phyloP scores from a whole-genome alignment of 1,284 basidiomycete species.

The Trametes sp. region DNA sequence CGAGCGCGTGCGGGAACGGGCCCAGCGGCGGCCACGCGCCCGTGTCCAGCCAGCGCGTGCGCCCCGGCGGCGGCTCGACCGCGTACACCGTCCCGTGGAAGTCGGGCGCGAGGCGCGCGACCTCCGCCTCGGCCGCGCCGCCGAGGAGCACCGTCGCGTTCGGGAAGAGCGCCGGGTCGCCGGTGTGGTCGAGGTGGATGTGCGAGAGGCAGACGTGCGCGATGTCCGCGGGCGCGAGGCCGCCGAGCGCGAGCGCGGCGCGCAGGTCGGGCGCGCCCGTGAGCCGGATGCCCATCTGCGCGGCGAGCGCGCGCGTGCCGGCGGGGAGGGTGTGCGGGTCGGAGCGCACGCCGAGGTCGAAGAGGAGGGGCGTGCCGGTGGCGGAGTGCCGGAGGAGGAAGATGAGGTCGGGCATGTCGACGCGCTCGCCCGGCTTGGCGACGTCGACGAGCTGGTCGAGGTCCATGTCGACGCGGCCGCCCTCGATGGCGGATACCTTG shows the following conservation, averaged over 20 bases:
- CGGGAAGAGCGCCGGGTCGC: conserved; percentile 53
- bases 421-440: conserved; percentile 34
- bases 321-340: conserved; percentile 52
- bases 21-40: conserved; percentile 45
- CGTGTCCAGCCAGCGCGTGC: conserved; percentile 44
- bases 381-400: conserved; percentile 58
- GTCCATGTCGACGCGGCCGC: conserved; percentile 47
- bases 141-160: conserved; percentile 55
- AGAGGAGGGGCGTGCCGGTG: conserved; percentile 47
- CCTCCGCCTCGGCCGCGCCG: conserved; percentile 43
- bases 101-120: conserved; percentile 47
- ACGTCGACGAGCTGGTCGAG: conserved; percentile 50
- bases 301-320: neutral
- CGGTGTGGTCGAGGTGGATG: conserved; percentile 43
- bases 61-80: conserved; percentile 51
- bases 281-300: conserved; percentile 25
- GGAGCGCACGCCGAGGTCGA: conserved; percentile 62
- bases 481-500: conserved; percentile 59
- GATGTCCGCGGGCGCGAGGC: conserved; percentile 49
- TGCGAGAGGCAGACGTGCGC: conserved; percentile 53
- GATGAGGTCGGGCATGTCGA: conserved; percentile 49
- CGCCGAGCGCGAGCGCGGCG: conserved; percentile 57
- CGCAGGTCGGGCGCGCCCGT: conserved; percentile 50
- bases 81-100: conserved; percentile 42
- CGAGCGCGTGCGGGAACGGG: conserved; percentile 58